Evolutionary conservation across 164 flowering plant genomes (phyloP), one percentile per base, ranked within the genome.

Genomic region (Magnolia kwangsiensis): DNA sequence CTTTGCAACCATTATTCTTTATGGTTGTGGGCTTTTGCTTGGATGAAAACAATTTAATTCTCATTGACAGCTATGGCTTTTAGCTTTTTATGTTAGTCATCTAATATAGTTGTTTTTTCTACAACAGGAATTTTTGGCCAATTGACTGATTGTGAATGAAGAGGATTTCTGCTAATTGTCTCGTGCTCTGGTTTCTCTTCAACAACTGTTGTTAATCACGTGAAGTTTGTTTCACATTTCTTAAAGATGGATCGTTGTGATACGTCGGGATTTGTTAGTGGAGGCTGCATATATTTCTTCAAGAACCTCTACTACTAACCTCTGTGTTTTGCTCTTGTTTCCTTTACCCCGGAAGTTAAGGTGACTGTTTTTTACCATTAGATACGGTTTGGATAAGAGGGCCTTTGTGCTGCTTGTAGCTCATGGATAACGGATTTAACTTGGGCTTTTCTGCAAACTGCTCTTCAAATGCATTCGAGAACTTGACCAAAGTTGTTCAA

Each of bases 181-280:
- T 20, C 21, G 23, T 64, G 71, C 9, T 24, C 20, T 27, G 63
- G 55, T 70, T 8, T 10, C 37, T 70, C 69, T 23, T 72, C 66
- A 49, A 65, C 70, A 68, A 63, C 73, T 77, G 49, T 59, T 72
- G 59, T 77, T 87, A 82, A 83, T 72, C 66, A 45, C 80, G 63
- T 24, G 24, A 78, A 74, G 6, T 67, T 49, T 24, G 18, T 55
- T 19, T 71, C 59, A 66, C 72, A 65, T 79, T 72, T 14, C 49
- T 20, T 75, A 66, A 51, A 84, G 85, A 94, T 95, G 98, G 98
- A 95, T 82, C 91, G 98, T 3, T 71, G 89, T 69, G 98, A 95
- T 78, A 95, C 98, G n/a, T 93, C 97, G 24, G 98, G 98, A 81
- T 93, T 95, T 82, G 98, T 95, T 27, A 95, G 98, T 71, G 98